Percentiles rank a stretch among this genome's conserved stretches.
phyloP scores from a whole-genome alignment of 495 filamentous ascomycete species.

The Mycothermus thermophilus region DNA sequence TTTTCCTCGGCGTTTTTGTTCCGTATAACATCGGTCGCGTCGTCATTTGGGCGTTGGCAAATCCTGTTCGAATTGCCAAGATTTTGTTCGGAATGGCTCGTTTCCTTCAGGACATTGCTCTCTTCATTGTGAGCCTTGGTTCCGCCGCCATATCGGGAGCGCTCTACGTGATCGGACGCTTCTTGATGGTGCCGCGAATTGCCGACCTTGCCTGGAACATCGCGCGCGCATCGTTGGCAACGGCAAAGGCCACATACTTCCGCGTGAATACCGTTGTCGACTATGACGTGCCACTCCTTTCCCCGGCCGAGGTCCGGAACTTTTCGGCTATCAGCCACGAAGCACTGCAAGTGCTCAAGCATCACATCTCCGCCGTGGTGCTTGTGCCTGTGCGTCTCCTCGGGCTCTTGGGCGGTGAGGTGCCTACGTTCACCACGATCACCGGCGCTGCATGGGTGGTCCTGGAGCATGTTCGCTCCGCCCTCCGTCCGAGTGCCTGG shows the following conservation, averaged over 20 bases:
- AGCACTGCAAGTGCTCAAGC: conserved; percentile 26
- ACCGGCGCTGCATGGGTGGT: too few species aligned
- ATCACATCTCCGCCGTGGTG: conserved; percentile 15
- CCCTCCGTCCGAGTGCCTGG: conserved; percentile 27
- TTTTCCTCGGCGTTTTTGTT: conserved; percentile 72
- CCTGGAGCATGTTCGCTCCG: conserved; percentile 5
- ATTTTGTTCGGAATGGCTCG: conserved; percentile 58
- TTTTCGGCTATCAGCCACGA: conserved; percentile 37
- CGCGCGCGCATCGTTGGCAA: conserved; percentile 8
- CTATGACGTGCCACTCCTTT: conserved; percentile 25
- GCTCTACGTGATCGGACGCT: conserved; percentile 6
- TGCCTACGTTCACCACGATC: background rate
- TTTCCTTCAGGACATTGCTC: conserved; percentile 38
- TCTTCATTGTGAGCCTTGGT: conserved; percentile 25
- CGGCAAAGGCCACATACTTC: conserved; percentile 17
- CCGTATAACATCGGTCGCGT: conserved; percentile 85
- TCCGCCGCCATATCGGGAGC: conserved; percentile 11
- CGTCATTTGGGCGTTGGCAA: conserved; percentile 61
- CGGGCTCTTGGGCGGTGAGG: conserved; percentile 13
- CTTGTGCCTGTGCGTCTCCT: conserved; percentile 21
- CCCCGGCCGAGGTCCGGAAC: conserved; percentile 29
- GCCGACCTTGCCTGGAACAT: conserved; percentile 3
- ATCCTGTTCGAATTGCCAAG: conserved; percentile 61
- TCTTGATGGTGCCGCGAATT: conserved; percentile 9
- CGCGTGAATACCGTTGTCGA: conserved; percentile 26